Evolutionary conservation across 257 asterid genomes (phyloP), one percentile per base, ranked within the genome.

Genomic region (Eustoma russellianum): DNA sequence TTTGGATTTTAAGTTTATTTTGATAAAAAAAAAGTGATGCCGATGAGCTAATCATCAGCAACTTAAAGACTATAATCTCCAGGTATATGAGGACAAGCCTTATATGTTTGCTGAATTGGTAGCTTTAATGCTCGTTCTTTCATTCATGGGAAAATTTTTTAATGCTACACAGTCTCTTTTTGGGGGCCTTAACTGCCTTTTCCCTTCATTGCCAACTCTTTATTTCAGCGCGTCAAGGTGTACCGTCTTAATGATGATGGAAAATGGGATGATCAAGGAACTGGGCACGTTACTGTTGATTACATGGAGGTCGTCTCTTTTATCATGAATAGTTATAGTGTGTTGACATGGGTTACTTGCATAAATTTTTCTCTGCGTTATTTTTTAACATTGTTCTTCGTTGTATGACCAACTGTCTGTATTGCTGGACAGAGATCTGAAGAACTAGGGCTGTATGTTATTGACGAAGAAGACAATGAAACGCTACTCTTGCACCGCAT

Each of bases 181-280:
- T 56, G 3, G 10, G 53, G 7, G 43, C 9, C 9, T 35, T 35
- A 35, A 35, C 41, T 35, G 41, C 41, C 9, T 35, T 9, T 11
- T 1, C 43, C 13, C 43, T 38, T 15, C 13, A 44, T 24, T 24
- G 1, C 16, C n/a, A 18, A 53, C 17, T 46, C 14, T 24, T 45
- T 13, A 33, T 65, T 74, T 55, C 86, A 88, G 99, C 99, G 97
- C 52, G 99, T 92, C 51, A 92, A 88, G 80, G 95, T 92, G 46
- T 92, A 92, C 67, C 95, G 93, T 33, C 74, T 85, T 75, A 88
- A 72, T 76, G 95, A 70, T 46, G 93, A 92, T 49, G 97, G 97
- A 33, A 92, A 83, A 78, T 92, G 99, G 99, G 99, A 88, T 66
- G 99, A 92, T 73, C 97, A 88, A 83, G 99, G 99, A 77, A 92